Evolutionary conservation across 139 green algal species (phyloP).

Genomic region (Spirogloea muscicola): DNA sequence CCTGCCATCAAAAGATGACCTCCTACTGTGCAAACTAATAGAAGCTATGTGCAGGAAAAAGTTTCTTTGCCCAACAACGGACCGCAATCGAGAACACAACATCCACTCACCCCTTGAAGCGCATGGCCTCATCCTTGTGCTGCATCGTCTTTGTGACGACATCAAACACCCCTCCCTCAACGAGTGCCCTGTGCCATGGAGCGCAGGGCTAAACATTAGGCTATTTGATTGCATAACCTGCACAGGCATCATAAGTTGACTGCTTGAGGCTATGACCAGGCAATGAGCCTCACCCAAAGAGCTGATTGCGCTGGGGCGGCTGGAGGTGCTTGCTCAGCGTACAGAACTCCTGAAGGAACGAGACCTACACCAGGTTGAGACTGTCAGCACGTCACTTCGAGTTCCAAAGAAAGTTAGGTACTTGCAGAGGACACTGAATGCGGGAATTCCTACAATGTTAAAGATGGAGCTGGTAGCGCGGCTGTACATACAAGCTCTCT

Average conservation of each 20-base stretch:
- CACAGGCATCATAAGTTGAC: too few species aligned
- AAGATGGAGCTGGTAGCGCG: conserved; percentile 52
- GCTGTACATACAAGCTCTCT: conserved; percentile 80
- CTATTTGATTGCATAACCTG: too few species aligned
- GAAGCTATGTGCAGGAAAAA: too few species aligned
- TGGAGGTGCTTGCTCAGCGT: conserved; percentile 80
- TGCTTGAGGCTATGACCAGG: too few species aligned
- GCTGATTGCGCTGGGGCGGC: conserved; percentile 43
- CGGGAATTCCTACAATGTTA: conserved; percentile 1
- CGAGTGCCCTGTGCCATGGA: conserved; percentile 57
- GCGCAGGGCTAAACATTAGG: too few species aligned
- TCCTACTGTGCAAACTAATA: too few species aligned
- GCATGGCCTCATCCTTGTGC: conserved; percentile 45
- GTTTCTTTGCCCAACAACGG: too few species aligned
- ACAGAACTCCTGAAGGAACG: conserved; percentile 82
- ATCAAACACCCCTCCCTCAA: conserved; percentile 81
- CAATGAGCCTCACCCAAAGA: too few species aligned
- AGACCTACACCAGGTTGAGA: conserved; percentile 37
- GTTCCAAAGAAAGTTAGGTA: neutral
- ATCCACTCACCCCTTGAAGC: conserved; percentile 58
- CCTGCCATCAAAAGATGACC: too few species aligned
- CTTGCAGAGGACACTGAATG: neutral
- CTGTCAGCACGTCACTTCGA: neutral
- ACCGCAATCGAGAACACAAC: too few species aligned
- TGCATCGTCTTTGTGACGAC: conserved; percentile 62